phyloP scores from a whole-genome alignment of 2,329 filamentous ascomycete genomes.

The Chaetomium globosum region DNA sequence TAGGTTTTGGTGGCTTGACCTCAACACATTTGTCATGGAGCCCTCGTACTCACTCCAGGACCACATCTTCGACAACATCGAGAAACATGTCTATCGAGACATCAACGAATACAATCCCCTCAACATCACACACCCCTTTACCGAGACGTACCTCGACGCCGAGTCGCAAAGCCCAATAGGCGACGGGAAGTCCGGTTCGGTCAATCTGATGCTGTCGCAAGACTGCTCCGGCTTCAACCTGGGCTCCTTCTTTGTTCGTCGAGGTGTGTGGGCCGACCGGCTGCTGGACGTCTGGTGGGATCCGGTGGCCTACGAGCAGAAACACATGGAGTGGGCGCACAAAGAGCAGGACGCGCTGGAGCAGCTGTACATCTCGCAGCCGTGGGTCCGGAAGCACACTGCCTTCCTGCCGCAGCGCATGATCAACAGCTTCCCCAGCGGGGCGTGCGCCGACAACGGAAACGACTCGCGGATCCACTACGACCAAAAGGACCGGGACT shows the following conservation, averaged over 20 bases:
- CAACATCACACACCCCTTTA: conserved; percentile 84
- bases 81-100: conserved; percentile 79
- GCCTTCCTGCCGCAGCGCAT: conserved; percentile 88
- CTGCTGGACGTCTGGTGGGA: conserved; percentile 98
- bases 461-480: conserved; percentile 84
- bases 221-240: conserved; percentile 97
- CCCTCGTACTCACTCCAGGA: conserved; percentile 84
- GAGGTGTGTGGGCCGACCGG: conserved; percentile 86
- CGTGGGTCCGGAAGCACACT: conserved; percentile 87
- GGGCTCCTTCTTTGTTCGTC: conserved; percentile 88
- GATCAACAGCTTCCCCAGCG: conserved; percentile 91
- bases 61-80: conserved; percentile 84
- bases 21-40: conserved; percentile 98
- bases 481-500: conserved; percentile 80
- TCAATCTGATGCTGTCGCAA: conserved; percentile 87
- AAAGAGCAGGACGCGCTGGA: conserved; percentile 97
- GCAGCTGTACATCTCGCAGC: conserved; percentile 85
- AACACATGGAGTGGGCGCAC: conserved; percentile 98
- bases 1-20: conserved; percentile 99
- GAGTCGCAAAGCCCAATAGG: conserved; percentile 72
- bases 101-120: conserved; percentile 96
- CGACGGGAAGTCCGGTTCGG: conserved; percentile 74
- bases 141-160: conserved; percentile 73
- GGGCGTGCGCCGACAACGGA: conserved; percentile 79
- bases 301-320: conserved; percentile 94